A percentile compares a stretch with the other conserved stretches of the same genome.
Evolutionary conservation across 2,329 filamentous ascomycete genomes (phyloP).

Genomic region (Phaeosphaeria sp.): DNA sequence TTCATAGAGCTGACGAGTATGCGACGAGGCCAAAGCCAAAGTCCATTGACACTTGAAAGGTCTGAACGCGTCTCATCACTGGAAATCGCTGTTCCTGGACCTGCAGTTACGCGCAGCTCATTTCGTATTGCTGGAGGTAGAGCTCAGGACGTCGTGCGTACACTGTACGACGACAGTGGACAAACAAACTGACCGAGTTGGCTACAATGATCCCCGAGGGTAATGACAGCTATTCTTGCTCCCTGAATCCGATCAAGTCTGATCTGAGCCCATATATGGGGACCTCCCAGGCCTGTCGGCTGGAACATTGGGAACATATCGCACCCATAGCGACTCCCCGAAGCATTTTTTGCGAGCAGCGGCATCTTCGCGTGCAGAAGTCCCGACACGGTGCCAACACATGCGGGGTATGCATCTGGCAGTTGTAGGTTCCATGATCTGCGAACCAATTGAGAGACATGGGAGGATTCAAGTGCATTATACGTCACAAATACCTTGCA

Average conservation of each 20-base stretch:
- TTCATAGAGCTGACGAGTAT: constrained; percentile 15
- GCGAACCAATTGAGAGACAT: background rate
- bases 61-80: background rate
- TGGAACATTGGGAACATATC: too few species aligned
- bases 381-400: background rate
- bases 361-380: too few species aligned
- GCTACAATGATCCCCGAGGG: too few species aligned
- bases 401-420: background rate
- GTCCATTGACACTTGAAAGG: background rate
- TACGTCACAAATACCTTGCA: background rate
- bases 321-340: too few species aligned
- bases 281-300: too few species aligned
- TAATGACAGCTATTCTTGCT: too few species aligned
- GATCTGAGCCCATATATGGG: too few species aligned
- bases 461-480: background rate
- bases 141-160: background rate
- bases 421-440: background rate
- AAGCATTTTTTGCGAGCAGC: too few species aligned
- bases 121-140: background rate
- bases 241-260: too few species aligned
- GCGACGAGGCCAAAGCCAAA: background rate
- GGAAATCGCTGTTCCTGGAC: background rate
- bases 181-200: background rate
- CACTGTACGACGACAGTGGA: background rate
- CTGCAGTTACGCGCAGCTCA: background rate